Base-by-base conservation (phyloP, 2,329 filamentous ascomycete genomes). In the Ophiostoma pallidulum region DNA sequence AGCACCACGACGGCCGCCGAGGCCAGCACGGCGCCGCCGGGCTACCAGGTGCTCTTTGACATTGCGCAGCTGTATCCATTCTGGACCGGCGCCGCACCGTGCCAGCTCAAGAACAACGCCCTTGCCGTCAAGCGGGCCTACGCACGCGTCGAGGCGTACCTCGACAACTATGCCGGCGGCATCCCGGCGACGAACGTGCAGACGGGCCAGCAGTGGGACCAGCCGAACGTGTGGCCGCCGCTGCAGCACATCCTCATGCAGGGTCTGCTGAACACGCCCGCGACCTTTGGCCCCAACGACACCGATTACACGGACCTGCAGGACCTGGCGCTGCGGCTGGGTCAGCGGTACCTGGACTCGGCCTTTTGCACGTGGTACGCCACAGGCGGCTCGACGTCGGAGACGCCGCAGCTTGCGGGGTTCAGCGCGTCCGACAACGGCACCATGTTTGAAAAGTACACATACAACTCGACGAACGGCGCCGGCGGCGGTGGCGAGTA, bases 401-500 rank as follows among this genome's bases (percentile, higher is more conserved):
- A 68, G 52, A 71, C 66, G 36, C 73, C 73, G 26, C 73, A 68
- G 59, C 66, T 80, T 46, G 59, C 62, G 14, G 74, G 74, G 1
- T 59, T 75, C 1, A 57, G 62, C 0, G 56, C 66, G 1, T 56
- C 65, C 7, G 64, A 68, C 18, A 62, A 63, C 8, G 81, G 81
- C 19, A 77, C 75, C 59, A 84, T 85, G 68, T 85, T 84, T 59
- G 81, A 85, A 61, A 84, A 84, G 68, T 84, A 84, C 58, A 68
- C 67, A 12, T 77, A 82, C 54, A 74, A 74, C 48, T 64, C 73
- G 8, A 78, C 72, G 39, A 80, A 82, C 52, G 73, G 71, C 1
- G 77, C 75, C 2, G 81, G 81, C 24, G 66, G 77, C 7, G 81
- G 81, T 6, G 81, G 81, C 53, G 81, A 84, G 66, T 84, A 84